Conservation (phyloP, 305 asterid species). For the Fraxinus albicans region DNA sequence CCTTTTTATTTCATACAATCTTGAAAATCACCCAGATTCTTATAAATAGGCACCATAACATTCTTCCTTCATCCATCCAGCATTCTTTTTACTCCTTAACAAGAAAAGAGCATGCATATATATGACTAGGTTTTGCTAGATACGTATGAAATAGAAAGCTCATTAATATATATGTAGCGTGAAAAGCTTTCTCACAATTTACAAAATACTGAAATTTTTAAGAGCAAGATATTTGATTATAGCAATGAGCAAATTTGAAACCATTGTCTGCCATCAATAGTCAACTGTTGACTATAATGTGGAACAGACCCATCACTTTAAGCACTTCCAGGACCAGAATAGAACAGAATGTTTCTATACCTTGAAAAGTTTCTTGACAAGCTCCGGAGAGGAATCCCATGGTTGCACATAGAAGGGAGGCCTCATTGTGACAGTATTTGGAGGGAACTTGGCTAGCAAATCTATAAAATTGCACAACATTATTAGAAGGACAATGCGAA, state of each 20-base stretch:
- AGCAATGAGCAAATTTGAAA: background rate
- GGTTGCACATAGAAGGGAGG: slow-evolving; percentile 68
- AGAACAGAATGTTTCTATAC: slow-evolving; percentile 37
- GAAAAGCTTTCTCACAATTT: slow-evolving; percentile 15
- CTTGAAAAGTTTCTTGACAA: slow-evolving; percentile 85
- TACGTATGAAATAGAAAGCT: slow-evolving; percentile 8
- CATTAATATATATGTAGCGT: background rate
- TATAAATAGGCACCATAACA: too few relatives aligned
- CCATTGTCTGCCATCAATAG: slow-evolving; percentile 17
- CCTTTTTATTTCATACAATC: background rate
- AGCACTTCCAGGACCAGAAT: background rate
- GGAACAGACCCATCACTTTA: slow-evolving; percentile 3
- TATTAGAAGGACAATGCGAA: slow-evolving; percentile 15
- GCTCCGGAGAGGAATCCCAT: slow-evolving; percentile 86
- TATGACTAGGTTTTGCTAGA: background rate
- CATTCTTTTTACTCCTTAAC: background rate
- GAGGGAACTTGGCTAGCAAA: slow-evolving; percentile 91
- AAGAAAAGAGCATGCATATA: background rate
- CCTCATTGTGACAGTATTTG: slow-evolving; percentile 74
- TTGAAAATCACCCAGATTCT: background rate
- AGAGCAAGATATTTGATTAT: slow-evolving; percentile 8
- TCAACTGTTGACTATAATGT: slow-evolving; percentile 3
- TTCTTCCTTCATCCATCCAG: background rate
- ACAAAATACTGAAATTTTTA: background rate
- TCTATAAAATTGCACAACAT: slow-evolving; percentile 44